These are phyloP conservation scores for Nakaseomyces uthaithaninus DNA, from an alignment of 1,139 yeast genomes.

Conservation along the genomic window DNA sequence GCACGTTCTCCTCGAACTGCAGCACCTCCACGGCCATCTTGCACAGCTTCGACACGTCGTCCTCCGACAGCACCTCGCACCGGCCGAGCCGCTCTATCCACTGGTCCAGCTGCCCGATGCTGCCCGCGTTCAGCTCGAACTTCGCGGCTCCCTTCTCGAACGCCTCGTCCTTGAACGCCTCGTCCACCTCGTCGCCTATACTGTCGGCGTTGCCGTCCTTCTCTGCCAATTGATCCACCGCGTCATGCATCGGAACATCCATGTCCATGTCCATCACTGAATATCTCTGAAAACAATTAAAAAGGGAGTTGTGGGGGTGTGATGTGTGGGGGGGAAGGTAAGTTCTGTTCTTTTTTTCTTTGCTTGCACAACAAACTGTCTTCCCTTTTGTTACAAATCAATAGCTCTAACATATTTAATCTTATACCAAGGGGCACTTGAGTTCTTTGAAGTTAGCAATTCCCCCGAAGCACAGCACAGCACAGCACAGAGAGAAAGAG, in stretches of 20 bases:
- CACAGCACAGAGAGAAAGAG: no score
- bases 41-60: conserved; percentile 70
- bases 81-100: conserved; percentile 77
- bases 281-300: no score
- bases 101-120: conserved; percentile 64
- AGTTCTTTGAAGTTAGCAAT: no score
- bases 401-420: no score
- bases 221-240: conserved; percentile 36
- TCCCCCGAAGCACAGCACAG: no score
- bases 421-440: no score
- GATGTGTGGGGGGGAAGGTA: no score
- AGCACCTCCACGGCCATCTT: conserved; percentile 82
- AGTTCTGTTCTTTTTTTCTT: no score
- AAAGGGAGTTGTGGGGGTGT: no score
- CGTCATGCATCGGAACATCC: conserved; percentile 68
- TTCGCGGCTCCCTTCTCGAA: conserved; percentile 31
- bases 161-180: conserved; percentile 15
- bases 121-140: conserved; percentile 31
- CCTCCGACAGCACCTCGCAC: conserved; percentile 77
- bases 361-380: conserved; percentile 2
- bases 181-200: conserved; percentile 16
- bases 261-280: conserved; percentile 52
- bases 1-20: conserved; percentile 80
- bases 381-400: neutral
- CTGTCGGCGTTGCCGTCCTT: conserved; percentile 12